Base-by-base conservation (phyloP, 1,284 basidiomycete species). In the Pholiota adiposa region DNA sequence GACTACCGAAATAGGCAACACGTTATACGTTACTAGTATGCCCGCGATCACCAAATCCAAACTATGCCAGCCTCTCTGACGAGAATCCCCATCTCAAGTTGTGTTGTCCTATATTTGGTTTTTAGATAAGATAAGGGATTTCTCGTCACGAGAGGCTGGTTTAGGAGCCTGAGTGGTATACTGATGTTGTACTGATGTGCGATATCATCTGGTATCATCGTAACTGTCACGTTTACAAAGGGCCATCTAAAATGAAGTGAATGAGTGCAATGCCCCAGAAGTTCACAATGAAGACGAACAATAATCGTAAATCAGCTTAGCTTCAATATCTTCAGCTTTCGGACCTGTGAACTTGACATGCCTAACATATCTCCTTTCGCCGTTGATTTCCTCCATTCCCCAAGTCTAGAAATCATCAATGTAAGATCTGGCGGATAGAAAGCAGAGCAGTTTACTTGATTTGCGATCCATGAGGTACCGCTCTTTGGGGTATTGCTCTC, bases 281-380 rank as follows among this genome's bases (percentile, higher is more conserved):
- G 41, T 31, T 31, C 16, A 31, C 3, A 3, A 4, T 9, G 18
- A 25, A 33, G 27, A 41, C 77, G 63, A 57, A 79, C 78, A 56
- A 63, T 90, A 92, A 68, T 92, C 88, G 64, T 91, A 92, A 14
- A 89, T 79, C 50, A 92, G 68, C 53, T 79, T 82, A 23, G 77
- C 76, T 59, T 83, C 74, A 56, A 91, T 82, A 34, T 84, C 79
- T 65, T 89, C 81, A n/a, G 75, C 81, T 25, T 77, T 66, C 0
- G 87, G 81, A 4, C 87, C 88, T n/a, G 80, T 85, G 72, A 92
- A 91, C 65, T 82, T 78, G 62, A 90, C 72, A 65, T 83, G 85
- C 58, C 89, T 77, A 12, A 79, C 75, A 65, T 91, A 84, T 61
- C 86, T 78, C 66, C 86, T 82, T 69, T 85, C 85, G 12, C 78